phyloP scores from a whole-genome alignment of 1,284 basidiomycete genomes.

The Sanguinoderma infundibulare region DNA sequence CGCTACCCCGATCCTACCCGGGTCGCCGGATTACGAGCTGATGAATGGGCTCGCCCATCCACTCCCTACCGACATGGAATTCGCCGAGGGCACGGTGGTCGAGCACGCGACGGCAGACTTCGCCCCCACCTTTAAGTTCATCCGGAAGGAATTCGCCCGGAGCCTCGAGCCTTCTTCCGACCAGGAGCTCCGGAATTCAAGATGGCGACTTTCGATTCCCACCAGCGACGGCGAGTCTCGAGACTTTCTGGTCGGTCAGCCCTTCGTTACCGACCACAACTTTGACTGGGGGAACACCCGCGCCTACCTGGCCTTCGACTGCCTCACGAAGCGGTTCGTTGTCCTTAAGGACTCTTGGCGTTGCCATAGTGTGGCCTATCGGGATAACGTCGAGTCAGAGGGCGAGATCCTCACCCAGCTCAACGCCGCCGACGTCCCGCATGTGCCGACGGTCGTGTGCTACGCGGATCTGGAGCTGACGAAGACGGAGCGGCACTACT shows the following conservation, averaged over 20 bases:
- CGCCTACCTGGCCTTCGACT: slow-evolving; percentile 8
- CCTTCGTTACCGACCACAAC: background rate
- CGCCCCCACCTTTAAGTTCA: background rate
- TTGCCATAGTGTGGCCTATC: background rate
- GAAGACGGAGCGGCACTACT: background rate
- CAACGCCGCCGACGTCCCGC: background rate
- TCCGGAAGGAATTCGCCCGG: background rate
- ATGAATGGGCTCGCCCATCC: background rate
- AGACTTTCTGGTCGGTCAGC: slow-evolving; percentile 8
- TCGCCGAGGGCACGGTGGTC: background rate
- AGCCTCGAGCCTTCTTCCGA: background rate
- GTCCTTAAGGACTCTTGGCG: slow-evolving; percentile 17
- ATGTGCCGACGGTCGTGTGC: slow-evolving; percentile 14
- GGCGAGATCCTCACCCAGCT: background rate
- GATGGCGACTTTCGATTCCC: slow-evolving; percentile 5
- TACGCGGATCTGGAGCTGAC: slow-evolving; percentile 3
- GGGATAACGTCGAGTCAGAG: background rate
- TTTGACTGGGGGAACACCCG: background rate
- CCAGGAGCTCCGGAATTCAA: background rate
- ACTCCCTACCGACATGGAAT: background rate
- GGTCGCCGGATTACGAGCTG: slow-evolving; percentile 7
- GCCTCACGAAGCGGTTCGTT: background rate
- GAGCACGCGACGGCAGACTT: background rate
- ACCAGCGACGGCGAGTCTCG: background rate
- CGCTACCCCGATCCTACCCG: background rate